Evolutionary conservation across 2,329 filamentous ascomycete genomes (phyloP), one percentile per base, ranked within the genome.

Genomic region (Nectriaceae sp.): DNA sequence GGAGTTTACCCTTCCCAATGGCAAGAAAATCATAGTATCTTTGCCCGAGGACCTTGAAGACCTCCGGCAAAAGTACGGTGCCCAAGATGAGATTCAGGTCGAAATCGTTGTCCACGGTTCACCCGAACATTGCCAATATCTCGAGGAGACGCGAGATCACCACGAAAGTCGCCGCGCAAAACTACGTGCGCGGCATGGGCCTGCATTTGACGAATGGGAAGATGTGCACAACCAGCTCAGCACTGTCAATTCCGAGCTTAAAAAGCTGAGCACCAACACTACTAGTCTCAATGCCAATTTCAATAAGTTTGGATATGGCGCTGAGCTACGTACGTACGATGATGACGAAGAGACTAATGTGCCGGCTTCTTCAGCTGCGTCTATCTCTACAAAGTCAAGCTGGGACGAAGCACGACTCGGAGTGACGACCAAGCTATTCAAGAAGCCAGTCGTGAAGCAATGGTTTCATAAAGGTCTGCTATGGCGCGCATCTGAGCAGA

Each of bases 401-500:
- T 46, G 46, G 19, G 49, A 53, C 24, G 55, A 56, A 11, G 35
- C 41, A 40, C 72, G 71, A 45, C 56, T 50, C 11, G 64, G 77
- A 67, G 46, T 65, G 40, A 72, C 75, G 1, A 75, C 84, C 59
- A 79, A 77, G 60, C 67, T 86, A 49, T 83, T 81, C 62, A 80
- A 80, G 61, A 75, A 74, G 52, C 83, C 84, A 0, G 75, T 80
- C 5, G 73, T 87, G 3, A 74, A 82, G 49, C 84, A 87, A 67
- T 86, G 85, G 67, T 85, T 85, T 57, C 82, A 87, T 61, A 80
- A 81, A 49, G 83, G 82, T 0, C 71, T 87, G 11, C 65, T 87
- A 6, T 87, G 83, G 83, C 73, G 84, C 42, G 78, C 81, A 2
- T 75, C 74, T 6, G 76, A 79, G 42, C 69, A 73, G 18, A 80